Evolutionary conservation across 352 stramenopile species (phyloP).

Genomic region (Globisporangium cystogenes): DNA sequence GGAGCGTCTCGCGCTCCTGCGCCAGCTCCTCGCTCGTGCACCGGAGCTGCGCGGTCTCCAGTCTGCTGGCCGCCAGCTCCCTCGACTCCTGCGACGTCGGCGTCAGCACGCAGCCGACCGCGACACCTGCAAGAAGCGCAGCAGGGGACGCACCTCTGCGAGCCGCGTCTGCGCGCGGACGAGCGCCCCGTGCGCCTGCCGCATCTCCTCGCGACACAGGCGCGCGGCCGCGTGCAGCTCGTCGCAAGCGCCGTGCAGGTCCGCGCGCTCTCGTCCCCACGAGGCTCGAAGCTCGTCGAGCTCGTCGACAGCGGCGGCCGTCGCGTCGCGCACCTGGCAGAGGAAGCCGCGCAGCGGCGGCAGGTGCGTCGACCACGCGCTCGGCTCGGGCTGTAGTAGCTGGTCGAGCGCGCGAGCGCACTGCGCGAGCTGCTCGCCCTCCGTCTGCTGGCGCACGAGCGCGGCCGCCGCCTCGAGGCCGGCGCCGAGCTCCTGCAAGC

Average conservation of each 20-base stretch:
- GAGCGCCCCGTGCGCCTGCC: conserved; percentile 23
- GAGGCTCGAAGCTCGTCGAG: conserved; percentile 18
- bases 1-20: neutral
- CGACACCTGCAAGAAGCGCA: too few relatives aligned
- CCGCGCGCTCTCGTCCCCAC: conserved; percentile 30
- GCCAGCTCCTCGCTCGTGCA: neutral
- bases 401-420: conserved; percentile 2
- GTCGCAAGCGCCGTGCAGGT: conserved; percentile 22
- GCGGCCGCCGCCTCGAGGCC: conserved; percentile 14
- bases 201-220: conserved; percentile 32
- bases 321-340: neutral
- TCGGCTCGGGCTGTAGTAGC: neutral
- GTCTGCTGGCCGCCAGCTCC: neutral
- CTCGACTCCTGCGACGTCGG: neutral
- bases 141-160: conserved; percentile 1
- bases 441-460: conserved; percentile 11
- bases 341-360: conserved; percentile 5
- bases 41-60: conserved; percentile 7
- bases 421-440: neutral
- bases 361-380: neutral
- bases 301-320: conserved; percentile 1
- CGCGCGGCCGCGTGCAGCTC: conserved; percentile 24
- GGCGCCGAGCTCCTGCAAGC: conserved; percentile 30
- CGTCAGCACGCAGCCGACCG: neutral
- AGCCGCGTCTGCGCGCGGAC: neutral